phyloP scores from a whole-genome alignment of 768 basidiomycete genomes.

The Mycena vulgaris region DNA sequence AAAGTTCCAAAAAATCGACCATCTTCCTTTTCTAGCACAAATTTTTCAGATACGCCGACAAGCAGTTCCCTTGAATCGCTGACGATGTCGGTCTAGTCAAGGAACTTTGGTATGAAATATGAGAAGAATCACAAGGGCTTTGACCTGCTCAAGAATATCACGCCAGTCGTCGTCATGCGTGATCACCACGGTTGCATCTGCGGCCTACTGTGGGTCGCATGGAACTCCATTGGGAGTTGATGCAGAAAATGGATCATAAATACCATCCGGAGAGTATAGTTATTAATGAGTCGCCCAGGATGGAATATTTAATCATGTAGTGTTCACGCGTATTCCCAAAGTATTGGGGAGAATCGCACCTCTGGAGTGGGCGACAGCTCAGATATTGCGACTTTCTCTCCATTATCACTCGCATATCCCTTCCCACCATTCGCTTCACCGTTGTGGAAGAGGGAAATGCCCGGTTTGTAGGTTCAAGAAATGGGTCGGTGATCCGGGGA shows the following conservation, averaged over 20 bases:
- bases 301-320: background rate
- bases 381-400: background rate
- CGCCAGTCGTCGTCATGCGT: conserved; percentile 33
- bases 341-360: background rate
- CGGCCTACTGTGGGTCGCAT: background rate
- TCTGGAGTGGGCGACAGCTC: background rate
- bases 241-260: background rate
- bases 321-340: background rate
- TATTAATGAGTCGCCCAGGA: conserved; percentile 15
- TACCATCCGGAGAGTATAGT: conserved; percentile 18
- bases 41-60: no score
- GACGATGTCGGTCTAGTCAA: no score
- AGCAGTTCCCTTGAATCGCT: no score
- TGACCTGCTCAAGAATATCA: conserved; percentile 21
- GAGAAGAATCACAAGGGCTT: no score
- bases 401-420: background rate
- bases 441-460: no score
- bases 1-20: no score
- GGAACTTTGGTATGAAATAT: no score
- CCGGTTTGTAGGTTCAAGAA: no score
- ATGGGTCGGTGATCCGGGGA: no score
- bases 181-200: conserved; percentile 11
- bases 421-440: background rate
- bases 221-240: background rate
- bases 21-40: no score